Evolutionary conservation across 306 rosid species (phyloP), one percentile per base, ranked within the genome.

Genomic region (Notholithocarpus densiflorus): DNA sequence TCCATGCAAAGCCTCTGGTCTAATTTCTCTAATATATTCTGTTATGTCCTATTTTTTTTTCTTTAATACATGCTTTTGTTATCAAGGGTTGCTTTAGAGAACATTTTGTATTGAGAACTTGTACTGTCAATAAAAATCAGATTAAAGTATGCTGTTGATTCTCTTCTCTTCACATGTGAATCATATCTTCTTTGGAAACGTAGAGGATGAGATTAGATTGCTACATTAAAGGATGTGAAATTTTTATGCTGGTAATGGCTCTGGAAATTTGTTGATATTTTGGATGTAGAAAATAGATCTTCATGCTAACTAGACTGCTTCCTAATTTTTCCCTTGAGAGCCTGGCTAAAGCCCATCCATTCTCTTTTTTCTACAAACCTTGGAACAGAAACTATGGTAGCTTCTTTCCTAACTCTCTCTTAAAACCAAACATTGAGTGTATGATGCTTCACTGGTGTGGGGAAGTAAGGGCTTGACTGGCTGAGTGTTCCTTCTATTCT

Each of bases 1-100:
- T 76, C 15, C 32, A 53, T 72, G 48, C 72, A 64, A 75, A 24
- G 20, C 59, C 21, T 48, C n/a, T 18, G n/a, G 59, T 6, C 15
- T 77, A 66, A 6, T 65, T 57, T 54, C 57, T 45, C 72, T 86
- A 43, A 69, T 76, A 72, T 52, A 27, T 75, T 68, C 68, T 19
- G 20, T 20, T 59, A 40, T 32, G 56, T n/a, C 14, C 51, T 24
- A 52, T 61, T 24, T 75, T 18, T 34, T 57, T 32, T 43, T 37
- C 29, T 17, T 20, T 75, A 2, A 3, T 32, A 31, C 34, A 13
- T 19, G 68, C 68, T 62, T 27, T 26, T 26, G 19, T 66, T 18
- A 32, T 66, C 26, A 8, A 66, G 72, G 48, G 72, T 32, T 19
- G 72, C 24, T 66, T n/a, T 18, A 19, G 72, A 66, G n/a, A 7